A percentile compares a stretch with the other conserved stretches of the same genome.
phyloP scores from a whole-genome alignment of 805 yeast species.

The Wickerhamomyces alni region DNA sequence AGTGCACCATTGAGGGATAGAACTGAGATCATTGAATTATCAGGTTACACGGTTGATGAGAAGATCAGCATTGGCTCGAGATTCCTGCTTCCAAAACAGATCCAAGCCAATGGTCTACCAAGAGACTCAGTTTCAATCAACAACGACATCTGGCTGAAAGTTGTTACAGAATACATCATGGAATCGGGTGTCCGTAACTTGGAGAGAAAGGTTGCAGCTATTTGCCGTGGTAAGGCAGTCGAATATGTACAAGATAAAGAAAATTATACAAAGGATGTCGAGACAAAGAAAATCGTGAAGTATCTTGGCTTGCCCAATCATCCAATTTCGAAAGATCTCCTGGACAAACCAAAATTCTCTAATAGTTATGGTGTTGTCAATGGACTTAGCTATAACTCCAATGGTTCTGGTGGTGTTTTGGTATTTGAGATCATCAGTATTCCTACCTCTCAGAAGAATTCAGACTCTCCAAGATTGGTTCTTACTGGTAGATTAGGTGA shows the following conservation, averaged over 20 bases:
- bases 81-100: conserved; percentile 72
- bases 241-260: conserved; percentile 35
- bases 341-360: conserved; percentile 41
- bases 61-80: conserved; percentile 65
- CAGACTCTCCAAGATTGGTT: conserved; percentile 35
- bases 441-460: conserved; percentile 34
- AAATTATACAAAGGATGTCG: conserved; percentile 26
- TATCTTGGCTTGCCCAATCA: conserved; percentile 64
- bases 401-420: conserved; percentile 79
- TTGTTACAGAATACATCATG: conserved; percentile 67
- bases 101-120: conserved; percentile 58
- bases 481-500: conserved; percentile 83
- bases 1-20: conserved; percentile 78
- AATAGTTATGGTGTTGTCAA: conserved; percentile 69
- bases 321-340: conserved; percentile 35
- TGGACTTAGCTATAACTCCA: conserved; percentile 82
- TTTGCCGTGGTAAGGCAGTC: conserved; percentile 80
- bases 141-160: conserved; percentile 49
- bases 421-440: conserved; percentile 74
- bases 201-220: conserved; percentile 67
- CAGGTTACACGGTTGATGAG: conserved; percentile 77
- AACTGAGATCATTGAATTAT: conserved; percentile 72
- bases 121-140: conserved; percentile 37
- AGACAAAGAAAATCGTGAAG: conserved; percentile 50
- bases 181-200: conserved; percentile 84